A percentile compares a stretch with the other conserved stretches of the same genome.
Conservation (phyloP, 176 grass and related monocot species). For the Paspalum vaginatum region DNA sequence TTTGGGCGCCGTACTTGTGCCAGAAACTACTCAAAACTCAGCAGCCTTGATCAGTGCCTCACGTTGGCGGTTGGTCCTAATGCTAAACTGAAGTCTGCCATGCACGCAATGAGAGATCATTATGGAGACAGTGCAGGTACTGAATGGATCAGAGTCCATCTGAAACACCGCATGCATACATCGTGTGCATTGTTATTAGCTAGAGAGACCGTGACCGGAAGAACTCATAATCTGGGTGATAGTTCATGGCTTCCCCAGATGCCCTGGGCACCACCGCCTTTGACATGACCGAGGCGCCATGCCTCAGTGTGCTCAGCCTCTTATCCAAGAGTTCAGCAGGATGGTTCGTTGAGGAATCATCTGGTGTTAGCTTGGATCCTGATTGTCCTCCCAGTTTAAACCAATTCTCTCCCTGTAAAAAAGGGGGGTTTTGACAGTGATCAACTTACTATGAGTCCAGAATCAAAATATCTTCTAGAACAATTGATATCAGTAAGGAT, state of each 20-base stretch:
- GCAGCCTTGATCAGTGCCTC: no score
- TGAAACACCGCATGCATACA: background rate
- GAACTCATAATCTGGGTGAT: constrained; percentile 51
- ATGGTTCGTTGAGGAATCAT: background rate
- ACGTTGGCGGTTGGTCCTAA: background rate
- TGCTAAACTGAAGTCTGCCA: background rate
- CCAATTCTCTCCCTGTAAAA: constrained; percentile 51
- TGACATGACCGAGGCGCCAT: constrained; percentile 40
- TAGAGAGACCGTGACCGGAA: constrained; percentile 37
- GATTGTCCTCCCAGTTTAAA: constrained; percentile 26
- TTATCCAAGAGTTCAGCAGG: constrained; percentile 38
- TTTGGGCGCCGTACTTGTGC: background rate
- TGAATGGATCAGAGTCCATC: background rate
- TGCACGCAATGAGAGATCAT: background rate
- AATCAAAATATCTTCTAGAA: background rate
- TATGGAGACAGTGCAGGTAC: background rate
- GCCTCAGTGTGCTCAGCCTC: constrained; percentile 41
- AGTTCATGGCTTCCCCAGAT: constrained; percentile 19
- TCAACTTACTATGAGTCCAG: background rate
- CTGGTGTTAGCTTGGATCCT: background rate
- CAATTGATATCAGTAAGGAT: background rate
- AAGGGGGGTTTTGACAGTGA: background rate
- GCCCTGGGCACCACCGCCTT: constrained; percentile 33
- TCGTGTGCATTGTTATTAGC: background rate
- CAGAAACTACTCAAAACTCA: background rate